Evolutionary conservation across 768 basidiomycete species (phyloP).

Genomic region (Rhodocollybia butyracea): DNA sequence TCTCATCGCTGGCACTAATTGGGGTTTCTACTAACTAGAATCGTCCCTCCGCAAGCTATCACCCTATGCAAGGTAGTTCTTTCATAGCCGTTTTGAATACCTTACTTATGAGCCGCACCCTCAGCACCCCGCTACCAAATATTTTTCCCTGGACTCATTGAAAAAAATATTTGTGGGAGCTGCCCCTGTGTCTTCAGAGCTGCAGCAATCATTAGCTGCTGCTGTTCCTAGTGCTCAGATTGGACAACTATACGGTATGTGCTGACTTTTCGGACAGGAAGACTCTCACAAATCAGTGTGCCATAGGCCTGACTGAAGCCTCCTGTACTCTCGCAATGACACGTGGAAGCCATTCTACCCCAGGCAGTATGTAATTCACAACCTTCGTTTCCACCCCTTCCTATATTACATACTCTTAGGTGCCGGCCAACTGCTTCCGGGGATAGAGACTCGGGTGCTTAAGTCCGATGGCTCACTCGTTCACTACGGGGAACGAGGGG

Average conservation of each 20-base stretch:
- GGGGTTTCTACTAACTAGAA: constrained; percentile 10
- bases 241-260: constrained; percentile 31
- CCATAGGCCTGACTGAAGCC: constrained; percentile 42
- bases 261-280: not conserved
- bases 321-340: constrained; percentile 33
- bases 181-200: constrained; percentile 22
- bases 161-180: constrained; percentile 22
- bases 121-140: constrained; percentile 32
- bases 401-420: constrained; percentile 33
- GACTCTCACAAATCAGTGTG: not conserved
- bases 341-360: not conserved
- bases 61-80: constrained; percentile 25
- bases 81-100: not conserved
- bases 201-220: constrained; percentile 12
- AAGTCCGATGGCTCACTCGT: constrained; percentile 57
- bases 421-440: constrained; percentile 56
- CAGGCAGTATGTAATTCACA: constrained; percentile 11
- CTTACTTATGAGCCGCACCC: not conserved
- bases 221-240: constrained; percentile 25
- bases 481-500: constrained; percentile 54
- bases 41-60: constrained; percentile 31
- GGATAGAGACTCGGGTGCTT: constrained; percentile 49
- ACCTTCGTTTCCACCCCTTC: constrained; percentile 25
- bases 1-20: too few relatives aligned
- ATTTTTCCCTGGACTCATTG: constrained; percentile 19